These are phyloP conservation scores for Dryas octopetala DNA, from an alignment of 306 rosid species.

Conservation along the genomic window DNA sequence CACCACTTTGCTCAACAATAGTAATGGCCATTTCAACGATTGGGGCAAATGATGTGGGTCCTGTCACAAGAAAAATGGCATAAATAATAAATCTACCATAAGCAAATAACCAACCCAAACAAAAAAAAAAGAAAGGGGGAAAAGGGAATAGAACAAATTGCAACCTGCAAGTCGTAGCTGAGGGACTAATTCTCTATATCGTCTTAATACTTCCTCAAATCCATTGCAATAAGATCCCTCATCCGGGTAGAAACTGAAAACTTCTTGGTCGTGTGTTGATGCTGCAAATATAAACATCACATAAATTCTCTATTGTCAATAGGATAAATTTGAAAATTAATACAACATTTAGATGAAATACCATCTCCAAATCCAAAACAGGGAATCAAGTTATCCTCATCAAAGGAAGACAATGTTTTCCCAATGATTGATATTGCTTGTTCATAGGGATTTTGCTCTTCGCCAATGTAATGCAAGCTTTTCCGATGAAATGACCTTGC, in stretches of 20 bases:
- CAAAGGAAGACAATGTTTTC: conserved; percentile 78
- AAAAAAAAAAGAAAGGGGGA: conserved; percentile 4
- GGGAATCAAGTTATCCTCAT: conserved; percentile 90
- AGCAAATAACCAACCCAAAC: not conserved
- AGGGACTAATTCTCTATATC: conserved; percentile 81
- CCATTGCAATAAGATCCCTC: conserved; percentile 74
- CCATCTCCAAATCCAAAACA: conserved; percentile 99
- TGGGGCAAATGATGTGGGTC: conserved; percentile 97
- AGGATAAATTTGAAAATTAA: conserved; percentile 15
- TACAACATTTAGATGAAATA: conserved; percentile 29
- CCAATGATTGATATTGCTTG: conserved; percentile 94
- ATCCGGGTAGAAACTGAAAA: conserved; percentile 82
- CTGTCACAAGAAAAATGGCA: conserved; percentile 36
- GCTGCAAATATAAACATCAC: conserved; percentile 56
- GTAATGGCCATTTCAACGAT: conserved; percentile 91
- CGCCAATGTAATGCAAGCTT: conserved; percentile 89
- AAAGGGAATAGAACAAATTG: conserved; percentile 9
- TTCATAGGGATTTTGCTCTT: conserved; percentile 87
- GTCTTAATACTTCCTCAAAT: conserved; percentile 83
- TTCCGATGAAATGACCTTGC: conserved; percentile 75
- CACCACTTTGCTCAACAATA: conserved; percentile 88
- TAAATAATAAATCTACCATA: conserved; percentile 8
- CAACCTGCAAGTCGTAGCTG: conserved; percentile 85
- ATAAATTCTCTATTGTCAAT: conserved; percentile 12
- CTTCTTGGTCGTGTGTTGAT: conserved; percentile 92